Evolutionary conservation across 257 asterid genomes (phyloP).

Genomic region (Gardenia jasminoides): DNA sequence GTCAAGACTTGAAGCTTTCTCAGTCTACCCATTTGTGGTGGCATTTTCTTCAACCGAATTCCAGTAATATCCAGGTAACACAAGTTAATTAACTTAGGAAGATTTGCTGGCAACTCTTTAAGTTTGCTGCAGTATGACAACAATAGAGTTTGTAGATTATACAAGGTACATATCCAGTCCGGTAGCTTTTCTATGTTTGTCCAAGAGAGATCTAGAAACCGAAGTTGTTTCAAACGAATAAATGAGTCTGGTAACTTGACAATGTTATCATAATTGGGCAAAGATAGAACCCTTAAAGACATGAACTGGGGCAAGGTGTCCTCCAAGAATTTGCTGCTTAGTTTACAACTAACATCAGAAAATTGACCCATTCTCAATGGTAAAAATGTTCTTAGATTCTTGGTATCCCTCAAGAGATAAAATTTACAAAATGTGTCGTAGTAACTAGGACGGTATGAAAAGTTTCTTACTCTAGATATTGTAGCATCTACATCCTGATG

Average conservation of each 20-base stretch:
- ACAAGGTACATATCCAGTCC: not conserved
- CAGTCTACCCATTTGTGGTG: not conserved
- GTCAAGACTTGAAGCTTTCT: not conserved
- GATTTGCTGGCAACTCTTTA: not conserved
- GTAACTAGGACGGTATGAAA: constrained; percentile 45
- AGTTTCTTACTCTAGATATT: constrained; percentile 36
- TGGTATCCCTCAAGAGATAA: constrained; percentile 27
- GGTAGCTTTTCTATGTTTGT: not conserved
- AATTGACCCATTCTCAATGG: constrained; percentile 5
- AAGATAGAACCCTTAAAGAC: constrained; percentile 15
- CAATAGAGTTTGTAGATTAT: constrained; percentile 7
- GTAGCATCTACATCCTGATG: constrained; percentile 20
- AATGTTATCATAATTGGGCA: not conserved
- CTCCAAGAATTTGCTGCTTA: not conserved
- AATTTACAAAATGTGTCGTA: constrained; percentile 42
- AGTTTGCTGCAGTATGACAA: not conserved
- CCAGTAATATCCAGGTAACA: constrained; percentile 3
- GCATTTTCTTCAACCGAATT: not conserved
- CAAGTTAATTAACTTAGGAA: constrained; percentile 21
- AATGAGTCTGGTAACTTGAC: not conserved
- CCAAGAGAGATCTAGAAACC: not conserved
- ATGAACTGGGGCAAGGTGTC: not conserved
- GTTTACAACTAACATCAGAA: no score
- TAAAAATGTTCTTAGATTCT: constrained; percentile 54
- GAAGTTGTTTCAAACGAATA: not conserved